Base-by-base conservation (phyloP, 2,329 filamentous ascomycete species). In the Huntiella savannae region DNA sequence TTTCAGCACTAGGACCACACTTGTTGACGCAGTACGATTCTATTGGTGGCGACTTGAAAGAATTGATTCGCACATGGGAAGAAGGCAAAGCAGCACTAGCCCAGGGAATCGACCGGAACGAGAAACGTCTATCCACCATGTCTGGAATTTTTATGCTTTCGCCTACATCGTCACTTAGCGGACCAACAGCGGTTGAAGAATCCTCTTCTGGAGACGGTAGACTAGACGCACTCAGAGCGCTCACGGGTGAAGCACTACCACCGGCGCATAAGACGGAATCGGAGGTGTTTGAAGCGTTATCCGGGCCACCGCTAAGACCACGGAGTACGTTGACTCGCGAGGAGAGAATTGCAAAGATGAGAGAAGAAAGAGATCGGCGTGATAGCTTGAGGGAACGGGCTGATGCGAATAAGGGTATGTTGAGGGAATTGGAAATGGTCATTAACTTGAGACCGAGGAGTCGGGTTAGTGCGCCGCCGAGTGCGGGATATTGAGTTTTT, bases 11-110 rank as follows among this genome's bases (percentile, higher is more conserved):
- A 12, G 84, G 82, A 0, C 73, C 79, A 1, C 78, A 77, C 51
- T 69, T 96, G 35, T 79, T 94, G 70, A 65, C 77, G 16, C 91
- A 96, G 56, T 98, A 96, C 60, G 91, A 98, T 48, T 88, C 86
- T 4, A 92, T 98, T 52, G 91, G 91, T 2, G 70, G 78, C 19
- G 91, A 98, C 56, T 69, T 98, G 39, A 80, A 80, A 58, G 73
- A 79, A 38, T 65, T 94, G 43, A 76, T 87, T 61, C 71, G 81
- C 52, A 82, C 85, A 52, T 94, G 87, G 87, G 84, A 92, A 55
- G 74, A 80, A 45, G 91, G 88, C 43, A 88, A 82, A 59, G 73
- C 79, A n/a, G 78, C 84, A 4, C 67, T 98, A 45, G 77, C 84
- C 40, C 75, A 77, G 46, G 87, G 82, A 53, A 81, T 94, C 56